A percentile compares a stretch with the other conserved stretches of the same genome.
Conservation (phyloP, 768 basidiomycete species). For the Trichaptum fuscoviolaceum region DNA sequence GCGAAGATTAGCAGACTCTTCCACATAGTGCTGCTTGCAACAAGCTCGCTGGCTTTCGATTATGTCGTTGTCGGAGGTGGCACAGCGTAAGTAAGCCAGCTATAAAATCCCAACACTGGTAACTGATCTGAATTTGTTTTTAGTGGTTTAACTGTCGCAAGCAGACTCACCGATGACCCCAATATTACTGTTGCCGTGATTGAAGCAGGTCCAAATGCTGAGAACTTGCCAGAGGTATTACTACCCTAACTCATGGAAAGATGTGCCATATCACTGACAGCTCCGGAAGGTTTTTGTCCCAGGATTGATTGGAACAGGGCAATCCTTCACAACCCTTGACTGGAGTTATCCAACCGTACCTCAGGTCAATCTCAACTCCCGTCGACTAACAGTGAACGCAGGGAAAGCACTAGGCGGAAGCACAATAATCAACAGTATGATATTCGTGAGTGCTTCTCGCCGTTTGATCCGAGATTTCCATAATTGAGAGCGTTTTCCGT, state of each 20-base stretch:
- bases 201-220: conserved; percentile 37
- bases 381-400: conserved; percentile 48
- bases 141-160: conserved; percentile 46
- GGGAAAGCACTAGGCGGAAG: conserved; percentile 42
- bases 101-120: too few species aligned
- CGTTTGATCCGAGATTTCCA: conserved; percentile 27
- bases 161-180: conserved; percentile 40
- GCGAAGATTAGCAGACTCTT: background rate
- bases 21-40: background rate
- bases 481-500: conserved; percentile 17
- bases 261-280: conserved; percentile 7
- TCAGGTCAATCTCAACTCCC: conserved; percentile 39
- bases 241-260: background rate
- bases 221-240: conserved; percentile 11
- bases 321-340: conserved; percentile 26
- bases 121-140: conserved; percentile 15
- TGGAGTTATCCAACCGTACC: conserved; percentile 48
- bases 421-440: conserved; percentile 51
- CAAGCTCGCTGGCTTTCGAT: conserved; percentile 17
- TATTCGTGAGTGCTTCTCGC: conserved; percentile 48
- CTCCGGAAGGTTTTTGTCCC: conserved; percentile 16
- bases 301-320: conserved; percentile 11
- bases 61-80: conserved; percentile 38
- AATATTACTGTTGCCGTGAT: conserved; percentile 40
- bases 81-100: conserved; percentile 1